phyloP scores from a whole-genome alignment of 805 yeast species.

The Kuraishia hungarica region DNA sequence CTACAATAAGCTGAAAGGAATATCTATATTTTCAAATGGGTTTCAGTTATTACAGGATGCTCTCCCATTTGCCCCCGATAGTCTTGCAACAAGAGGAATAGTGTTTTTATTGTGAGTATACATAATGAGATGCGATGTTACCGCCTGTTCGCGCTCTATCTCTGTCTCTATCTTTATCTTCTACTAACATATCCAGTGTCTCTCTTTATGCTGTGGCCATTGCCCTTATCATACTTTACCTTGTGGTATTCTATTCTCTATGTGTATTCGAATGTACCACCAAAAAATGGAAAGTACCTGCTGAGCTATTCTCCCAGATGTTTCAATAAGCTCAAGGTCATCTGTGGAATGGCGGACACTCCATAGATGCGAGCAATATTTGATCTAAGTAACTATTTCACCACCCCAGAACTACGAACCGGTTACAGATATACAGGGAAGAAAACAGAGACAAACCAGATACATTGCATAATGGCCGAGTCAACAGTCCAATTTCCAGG shows the following conservation, averaged over 20 bases:
- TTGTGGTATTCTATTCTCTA: conserved; percentile 3
- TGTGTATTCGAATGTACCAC: conserved; percentile 4
- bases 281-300: conserved; percentile 2
- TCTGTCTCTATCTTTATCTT: neutral
- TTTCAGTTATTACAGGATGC: neutral
- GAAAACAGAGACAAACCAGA: no score
- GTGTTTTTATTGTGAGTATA: neutral
- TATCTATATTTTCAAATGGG: neutral
- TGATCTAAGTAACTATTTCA: no score
- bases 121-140: no score
- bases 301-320: neutral
- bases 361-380: no score
- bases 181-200: neutral
- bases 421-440: no score
- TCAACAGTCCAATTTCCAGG: no score
- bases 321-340: neutral
- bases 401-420: no score
- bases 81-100: neutral
- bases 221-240: neutral
- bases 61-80: neutral
- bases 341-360: no score
- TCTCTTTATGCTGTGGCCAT: neutral
- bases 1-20: neutral
- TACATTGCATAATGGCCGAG: no score
- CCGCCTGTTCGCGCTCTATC: no score